Evolutionary conservation across 495 filamentous ascomycete genomes (phyloP).

Genomic region (Lepidopterella palustris): DNA sequence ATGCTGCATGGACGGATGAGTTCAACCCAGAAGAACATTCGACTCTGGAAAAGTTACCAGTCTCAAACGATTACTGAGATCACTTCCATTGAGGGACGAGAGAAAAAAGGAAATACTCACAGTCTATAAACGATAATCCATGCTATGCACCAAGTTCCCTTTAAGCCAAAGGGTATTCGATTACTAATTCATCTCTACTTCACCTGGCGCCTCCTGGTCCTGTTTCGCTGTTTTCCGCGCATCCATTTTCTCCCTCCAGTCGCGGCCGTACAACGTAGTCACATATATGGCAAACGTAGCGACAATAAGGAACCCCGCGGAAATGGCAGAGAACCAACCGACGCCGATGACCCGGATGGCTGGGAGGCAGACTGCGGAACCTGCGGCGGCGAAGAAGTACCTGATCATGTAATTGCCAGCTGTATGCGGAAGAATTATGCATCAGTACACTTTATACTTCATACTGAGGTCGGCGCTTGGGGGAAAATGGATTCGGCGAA

Average conservation of each 20-base stretch:
- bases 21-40: no score
- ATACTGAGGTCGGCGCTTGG: no score
- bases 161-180: no score
- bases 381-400: constrained; percentile 61
- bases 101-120: no score
- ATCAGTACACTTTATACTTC: no score
- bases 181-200: neutral
- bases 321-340: constrained; percentile 46
- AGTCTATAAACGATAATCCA: no score
- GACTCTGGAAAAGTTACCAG: no score
- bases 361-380: constrained; percentile 59
- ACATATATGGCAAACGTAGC: constrained; percentile 43
- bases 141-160: no score
- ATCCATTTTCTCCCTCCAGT: constrained; percentile 50
- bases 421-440: neutral
- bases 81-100: no score
- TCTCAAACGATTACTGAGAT: no score
- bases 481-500: constrained; percentile 2
- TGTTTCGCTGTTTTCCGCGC: constrained; percentile 34
- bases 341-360: constrained; percentile 61
- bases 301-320: constrained; percentile 47
- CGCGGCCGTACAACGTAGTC: constrained; percentile 47
- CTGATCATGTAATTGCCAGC: constrained; percentile 68
- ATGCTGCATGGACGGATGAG: no score
- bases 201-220: neutral